Evolutionary conservation across 768 basidiomycete genomes (phyloP), one percentile per base, ranked within the genome.

Genomic region (Leccinellum albellum): DNA sequence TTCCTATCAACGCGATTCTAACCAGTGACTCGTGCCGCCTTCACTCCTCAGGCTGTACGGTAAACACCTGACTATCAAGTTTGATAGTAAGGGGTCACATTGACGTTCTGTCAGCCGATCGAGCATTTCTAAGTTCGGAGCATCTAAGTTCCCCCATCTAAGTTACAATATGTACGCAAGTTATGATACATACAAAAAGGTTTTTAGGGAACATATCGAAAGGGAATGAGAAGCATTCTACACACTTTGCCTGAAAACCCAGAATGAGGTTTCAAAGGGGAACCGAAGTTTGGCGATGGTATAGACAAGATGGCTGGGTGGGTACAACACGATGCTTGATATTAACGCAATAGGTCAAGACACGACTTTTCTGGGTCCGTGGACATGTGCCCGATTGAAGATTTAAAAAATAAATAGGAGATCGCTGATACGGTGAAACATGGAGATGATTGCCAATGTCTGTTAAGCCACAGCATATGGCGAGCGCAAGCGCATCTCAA

Each of bases 361-460:
- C 45, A 54, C 26, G 33, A n/a, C 42, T 60, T 64, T 63, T 62
- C 48, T 52, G 54, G 60, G 69, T 67, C 67, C 65, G 29, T 63
- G 35, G 24, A 44, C 52, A 51, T 57, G 47, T 26, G 50, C 54
- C 61, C 51, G 23, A 56, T 53, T 9, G 23, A 67, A 15, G 54
- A 57, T 63, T 63, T 65, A 53, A 54, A 46, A 20, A 70, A 72
- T 70, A 70, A 69, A 72, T 60, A 72, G 62, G 58, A 61, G 21
- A 17, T 48, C 53, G 42, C 31, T 24, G 51, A 55, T n/a, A n/a
- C 15, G 9, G 29, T 40, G 50, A 50, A 62, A 58, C 21, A 35
- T 57, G 26, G 20, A 24, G 28, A 35, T 46, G 44, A 49, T 32
- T 32, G 49, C 28, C 56, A 29, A 17, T 14, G 9, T 33, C n/a